Evolutionary conservation across 2,329 filamentous ascomycete genomes (phyloP), one percentile per base, ranked within the genome.

Genomic region (Escovopsis sp.): DNA sequence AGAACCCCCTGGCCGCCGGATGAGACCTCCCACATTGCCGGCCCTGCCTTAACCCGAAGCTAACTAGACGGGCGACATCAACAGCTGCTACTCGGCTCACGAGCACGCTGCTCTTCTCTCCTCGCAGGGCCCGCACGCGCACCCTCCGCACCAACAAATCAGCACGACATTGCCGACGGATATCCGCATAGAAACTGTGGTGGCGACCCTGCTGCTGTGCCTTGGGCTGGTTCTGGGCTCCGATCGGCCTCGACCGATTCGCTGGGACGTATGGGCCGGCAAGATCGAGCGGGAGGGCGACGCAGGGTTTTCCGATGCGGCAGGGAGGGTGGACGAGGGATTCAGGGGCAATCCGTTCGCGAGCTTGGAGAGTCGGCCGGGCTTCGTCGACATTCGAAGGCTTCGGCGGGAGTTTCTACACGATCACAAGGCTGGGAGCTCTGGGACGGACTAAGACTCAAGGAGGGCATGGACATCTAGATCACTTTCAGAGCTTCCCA

Each of bases 41-140:
- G 13, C n/a, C 12, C n/a, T 14, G 4, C 12, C 33, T 15, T n/a
- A 15, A n/a, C 33, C 9, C n/a, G n/a, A 15, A 35, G 33, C 20
- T 20, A 20, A 27, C 41, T 43, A 25, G 37, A 29, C 27, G 8
- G 27, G 8, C 27, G 7, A 30, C 27, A 9, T 30, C 12, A 39
- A 36, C 57, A 98, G 91, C 48, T 93, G 88, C 65, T 98, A 96
- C 65, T 98, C 91, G 40, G 87, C 88, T 37, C 84, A 94, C 62
- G 91, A 98, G 65, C 84, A 94, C 65, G 82, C 85, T 7, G 71
- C 79, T 16, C 74, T 94, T 39, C 76, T 79, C 51, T 74, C 79
- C 43, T 67, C 68, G 30, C 60, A 68, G 41, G 58, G 66, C 35
- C 63, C 66, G 27, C 58, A 68, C 35, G 53, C 65, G 4, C 27